Base-by-base conservation (phyloP, 306 rosid genomes). In the Vigna mungo region DNA sequence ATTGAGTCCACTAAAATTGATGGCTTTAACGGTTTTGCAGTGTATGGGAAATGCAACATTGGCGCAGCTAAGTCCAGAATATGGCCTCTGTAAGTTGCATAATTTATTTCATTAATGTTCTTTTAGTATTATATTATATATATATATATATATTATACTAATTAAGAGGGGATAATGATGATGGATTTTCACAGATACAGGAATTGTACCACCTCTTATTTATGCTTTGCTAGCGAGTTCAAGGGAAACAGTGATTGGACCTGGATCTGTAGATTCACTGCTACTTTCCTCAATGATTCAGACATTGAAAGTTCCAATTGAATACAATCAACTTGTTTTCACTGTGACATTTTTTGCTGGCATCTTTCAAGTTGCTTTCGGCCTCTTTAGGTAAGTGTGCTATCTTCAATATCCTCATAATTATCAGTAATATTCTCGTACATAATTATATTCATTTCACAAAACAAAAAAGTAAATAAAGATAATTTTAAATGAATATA, bases 311-410 rank as follows among this genome's bases (percentile, higher is more conserved):
- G 82, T 86, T 71, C 92, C 96, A 3, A 48, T 39, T 34, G 77
- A 90, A 55, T 92, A 92, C 82, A 85, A 64, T 36, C 85, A 82
- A 18, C 90, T 92, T 39, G 87, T 89, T 68, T 71, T 88, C 44
- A 90, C 93, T 43, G 89, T 85, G 4, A 90, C 97, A 23, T 90
- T 92, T 84, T 90, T 92, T 60, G 81, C 90, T 2, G 97, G 92
- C 41, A 58, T 88, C 56, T 92, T 92, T 60, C 96, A 92, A 80
- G 78, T 86, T 70, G 87, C 88, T 34, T 90, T 90, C 58, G 97
- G 97, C 68, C 61, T 92, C 72, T 68, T 83, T 8, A 68, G 86
- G 86, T 78, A 7, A 48, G 47, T 48, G 43, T 41, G 1, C 13
- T 41, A 41, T 41, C 3, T 11, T 9, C 9, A 9, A 41, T 32